Evolutionary conservation across 2,329 filamentous ascomycete species (phyloP), one percentile per base, ranked within the genome.

Genomic region (Dissoconium aciculare): DNA sequence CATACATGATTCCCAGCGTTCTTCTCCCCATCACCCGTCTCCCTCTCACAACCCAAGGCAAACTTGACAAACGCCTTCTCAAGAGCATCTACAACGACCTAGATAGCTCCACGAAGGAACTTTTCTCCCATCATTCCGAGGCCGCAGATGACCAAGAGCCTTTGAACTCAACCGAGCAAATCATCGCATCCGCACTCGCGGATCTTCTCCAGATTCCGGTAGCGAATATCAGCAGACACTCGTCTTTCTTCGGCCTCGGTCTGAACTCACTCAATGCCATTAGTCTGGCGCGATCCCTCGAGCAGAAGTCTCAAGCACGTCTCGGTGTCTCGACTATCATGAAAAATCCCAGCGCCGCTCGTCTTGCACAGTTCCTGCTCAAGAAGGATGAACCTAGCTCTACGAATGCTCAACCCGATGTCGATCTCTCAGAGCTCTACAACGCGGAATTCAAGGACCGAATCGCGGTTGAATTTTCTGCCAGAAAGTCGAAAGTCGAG

Each of bases 261-360:
- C 53, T 94, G 4, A 83, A 93, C 49, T 92, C 84, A 0, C 71
- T 93, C 15, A 78, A 76, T 5, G 81, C 80, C 0, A 91, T 93
- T 39, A 58, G 67, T 1, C 55, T 91, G 5, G 69, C 78, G 0
- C 71, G 64, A 32, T 47, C 53, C 11, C 50, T 93, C 0, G 63
- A 66, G 32, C 63, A 65, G 30, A 43, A 55, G 2, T 38, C 47
- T 0, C 53, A 69, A 1, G 55, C 45, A 4, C 59, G 66, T 14
- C 49, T 83, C 2, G 62, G 77, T 9, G 69, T 91, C 5, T 84
- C 80, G 0, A 54, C 64, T 1, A 67, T 92, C 13, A 56, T 92
- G 11, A 70, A 67, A 28, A 67, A 80, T 36, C 60, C 77, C 5
- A 81, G 67, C 3, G 58, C 87, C 11, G 62, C 67, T 0, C 69